phyloP scores from a whole-genome alignment of 139 green algal species.

The Eudorina sp. region DNA sequence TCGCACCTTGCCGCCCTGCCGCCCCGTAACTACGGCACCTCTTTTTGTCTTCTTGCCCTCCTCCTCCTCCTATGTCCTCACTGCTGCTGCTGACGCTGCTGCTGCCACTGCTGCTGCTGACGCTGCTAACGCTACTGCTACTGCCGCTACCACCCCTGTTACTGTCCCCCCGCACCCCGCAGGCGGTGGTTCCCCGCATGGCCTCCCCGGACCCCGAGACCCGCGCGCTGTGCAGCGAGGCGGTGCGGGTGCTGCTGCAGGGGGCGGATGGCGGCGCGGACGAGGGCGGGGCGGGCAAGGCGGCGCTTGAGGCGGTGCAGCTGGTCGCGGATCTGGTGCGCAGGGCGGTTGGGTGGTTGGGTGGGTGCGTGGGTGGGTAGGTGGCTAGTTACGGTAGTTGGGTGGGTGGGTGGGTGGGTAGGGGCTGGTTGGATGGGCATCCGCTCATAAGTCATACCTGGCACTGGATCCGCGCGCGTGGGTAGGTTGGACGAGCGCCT shows the following conservation, averaged over 20 bases:
- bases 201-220: constrained; percentile 63
- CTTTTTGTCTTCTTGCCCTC: too few species aligned
- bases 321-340: constrained; percentile 92
- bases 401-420: background rate
- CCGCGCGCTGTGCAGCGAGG: constrained; percentile 48
- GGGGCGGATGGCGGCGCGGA: background rate
- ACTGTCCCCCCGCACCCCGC: background rate
- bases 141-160: background rate
- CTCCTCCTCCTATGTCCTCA: too few species aligned
- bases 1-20: too few species aligned
- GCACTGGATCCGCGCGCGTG: too few species aligned
- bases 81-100: too few species aligned
- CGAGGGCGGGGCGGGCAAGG: constrained; percentile 43
- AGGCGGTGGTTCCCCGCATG: constrained; percentile 84
- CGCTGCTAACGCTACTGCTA: background rate
- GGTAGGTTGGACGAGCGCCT: too few species aligned
- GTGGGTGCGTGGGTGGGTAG: background rate
- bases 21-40: too few species aligned
- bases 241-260: constrained; percentile 60
- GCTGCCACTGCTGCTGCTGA: background rate
- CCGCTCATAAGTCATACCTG: too few species aligned
- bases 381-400: background rate
- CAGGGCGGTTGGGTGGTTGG: background rate
- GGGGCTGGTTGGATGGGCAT: too few species aligned
- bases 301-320: constrained; percentile 81